These are phyloP conservation scores for Catenaria anguillulae DNA, from an alignment of 371 early-diverging fungal genomes.

Conservation along the genomic window DNA sequence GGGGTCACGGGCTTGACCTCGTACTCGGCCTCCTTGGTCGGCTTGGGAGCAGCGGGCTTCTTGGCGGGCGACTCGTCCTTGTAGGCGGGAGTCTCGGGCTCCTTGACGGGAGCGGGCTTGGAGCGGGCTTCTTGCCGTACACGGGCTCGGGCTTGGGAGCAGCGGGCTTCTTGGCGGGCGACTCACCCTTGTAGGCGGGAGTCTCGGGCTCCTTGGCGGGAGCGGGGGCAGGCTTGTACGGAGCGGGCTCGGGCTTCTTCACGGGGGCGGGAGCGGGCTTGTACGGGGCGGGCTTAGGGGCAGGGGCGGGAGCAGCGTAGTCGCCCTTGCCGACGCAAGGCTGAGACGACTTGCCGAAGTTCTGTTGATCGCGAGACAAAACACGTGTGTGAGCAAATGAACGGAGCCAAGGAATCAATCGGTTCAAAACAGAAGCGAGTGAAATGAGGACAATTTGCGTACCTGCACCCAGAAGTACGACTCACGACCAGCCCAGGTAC, in stretches of 20 bases:
- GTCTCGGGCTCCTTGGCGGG: not conserved
- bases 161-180: not conserved
- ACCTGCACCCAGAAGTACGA: slow-evolving; percentile 2
- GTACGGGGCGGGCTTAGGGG: not conserved
- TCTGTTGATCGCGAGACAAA: too few relatives aligned
- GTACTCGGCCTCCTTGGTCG: not conserved
- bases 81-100: not conserved
- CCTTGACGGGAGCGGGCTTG: not conserved
- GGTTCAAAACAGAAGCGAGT: too few relatives aligned
- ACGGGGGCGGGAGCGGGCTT: not conserved
- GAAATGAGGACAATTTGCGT: too few relatives aligned
- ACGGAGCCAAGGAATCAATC: too few relatives aligned
- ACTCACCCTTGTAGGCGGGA: not conserved
- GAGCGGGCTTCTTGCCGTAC: not conserved
- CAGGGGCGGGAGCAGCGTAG: not conserved
- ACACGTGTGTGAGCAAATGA: too few relatives aligned
- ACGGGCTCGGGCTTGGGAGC: not conserved
- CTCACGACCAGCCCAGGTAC: not conserved
- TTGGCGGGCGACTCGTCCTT: not conserved
- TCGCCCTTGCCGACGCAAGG: not conserved
- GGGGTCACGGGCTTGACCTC: not conserved
- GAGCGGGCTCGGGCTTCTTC: not conserved
- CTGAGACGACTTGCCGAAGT: not conserved
- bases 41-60: not conserved
- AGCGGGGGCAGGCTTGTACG: not conserved